Conservation (phyloP, 2,329 filamentous ascomycete genomes). For the Xylaria arbuscula region DNA sequence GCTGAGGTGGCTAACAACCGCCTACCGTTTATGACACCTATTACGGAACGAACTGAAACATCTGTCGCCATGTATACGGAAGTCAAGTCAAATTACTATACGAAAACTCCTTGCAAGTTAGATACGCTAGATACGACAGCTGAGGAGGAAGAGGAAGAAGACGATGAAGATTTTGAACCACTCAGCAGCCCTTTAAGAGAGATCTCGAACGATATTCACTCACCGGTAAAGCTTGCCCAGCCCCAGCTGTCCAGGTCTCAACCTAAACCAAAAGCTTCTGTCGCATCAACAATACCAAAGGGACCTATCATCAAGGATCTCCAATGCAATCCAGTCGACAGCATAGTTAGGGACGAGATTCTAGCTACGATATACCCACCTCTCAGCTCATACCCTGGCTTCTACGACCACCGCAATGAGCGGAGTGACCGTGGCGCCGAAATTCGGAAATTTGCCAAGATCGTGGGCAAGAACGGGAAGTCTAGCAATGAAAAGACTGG, state of each 20-base stretch:
- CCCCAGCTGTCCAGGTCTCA: constrained; percentile 61
- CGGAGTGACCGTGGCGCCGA: constrained; percentile 75
- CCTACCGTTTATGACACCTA: constrained; percentile 98
- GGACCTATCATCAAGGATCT: constrained; percentile 82
- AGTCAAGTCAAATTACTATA: constrained; percentile 67
- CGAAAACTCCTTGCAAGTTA: constrained; percentile 81
- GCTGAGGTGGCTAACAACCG: constrained; percentile 86
- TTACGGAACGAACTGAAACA: constrained; percentile 93
- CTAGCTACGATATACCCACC: constrained; percentile 78
- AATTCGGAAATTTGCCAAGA: constrained; percentile 84
- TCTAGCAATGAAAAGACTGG: constrained; percentile 70
- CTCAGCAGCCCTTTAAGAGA: constrained; percentile 79
- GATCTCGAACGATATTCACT: constrained; percentile 64
- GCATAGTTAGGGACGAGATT: constrained; percentile 78
- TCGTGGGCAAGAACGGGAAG: constrained; percentile 66
- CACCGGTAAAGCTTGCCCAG: constrained; percentile 61
- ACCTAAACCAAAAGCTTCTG: constrained; percentile 44
- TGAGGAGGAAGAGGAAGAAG: constrained; percentile 50
- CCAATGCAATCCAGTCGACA: constrained; percentile 91
- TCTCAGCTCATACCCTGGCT: constrained; percentile 79
- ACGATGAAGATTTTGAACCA: constrained; percentile 55
- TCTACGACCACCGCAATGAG: constrained; percentile 75
- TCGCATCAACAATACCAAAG: constrained; percentile 58
- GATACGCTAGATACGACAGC: constrained; percentile 46
- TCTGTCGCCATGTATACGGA: constrained; percentile 77